A percentile compares a stretch with the other conserved stretches of the same genome.
Conservation (phyloP, 169 alveolate species). For the Amoebophrya sp. region DNA sequence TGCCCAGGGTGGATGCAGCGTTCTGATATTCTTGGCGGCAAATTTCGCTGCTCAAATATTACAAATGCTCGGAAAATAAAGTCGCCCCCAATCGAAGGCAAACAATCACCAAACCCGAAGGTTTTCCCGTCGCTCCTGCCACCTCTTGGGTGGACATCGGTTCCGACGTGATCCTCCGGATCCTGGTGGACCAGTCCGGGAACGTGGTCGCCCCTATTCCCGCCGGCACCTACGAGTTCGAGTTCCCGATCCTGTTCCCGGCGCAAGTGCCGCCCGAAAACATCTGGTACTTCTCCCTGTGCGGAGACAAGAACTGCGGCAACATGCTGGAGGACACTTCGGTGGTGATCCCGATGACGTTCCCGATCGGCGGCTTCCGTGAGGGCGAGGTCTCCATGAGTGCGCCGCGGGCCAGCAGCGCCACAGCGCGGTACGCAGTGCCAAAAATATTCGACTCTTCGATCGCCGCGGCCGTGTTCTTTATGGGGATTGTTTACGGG, state of each 20-base stretch:
- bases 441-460: too few relatives aligned
- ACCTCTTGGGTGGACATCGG: not conserved
- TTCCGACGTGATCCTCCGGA: not conserved
- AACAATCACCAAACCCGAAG: too few relatives aligned
- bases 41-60: too few relatives aligned
- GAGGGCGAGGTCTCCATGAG: not conserved
- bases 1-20: too few relatives aligned
- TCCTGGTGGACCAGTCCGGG: not conserved
- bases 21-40: too few relatives aligned
- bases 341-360: not conserved
- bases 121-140: conserved; percentile 13
- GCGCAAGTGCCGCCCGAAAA: not conserved
- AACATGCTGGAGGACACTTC: not conserved
- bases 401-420: not conserved
- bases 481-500: too few relatives aligned
- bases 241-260: conserved; percentile 13
- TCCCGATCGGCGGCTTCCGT: not conserved
- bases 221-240: not conserved
- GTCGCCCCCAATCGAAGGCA: too few relatives aligned
- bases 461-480: too few relatives aligned
- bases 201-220: not conserved
- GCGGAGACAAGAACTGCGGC: not conserved
- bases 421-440: too few relatives aligned
- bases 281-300: conserved; percentile 2
- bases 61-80: too few relatives aligned